Base-by-base conservation (phyloP, 208 protist genomes). In the Vickermania ingenoplastis region DNA sequence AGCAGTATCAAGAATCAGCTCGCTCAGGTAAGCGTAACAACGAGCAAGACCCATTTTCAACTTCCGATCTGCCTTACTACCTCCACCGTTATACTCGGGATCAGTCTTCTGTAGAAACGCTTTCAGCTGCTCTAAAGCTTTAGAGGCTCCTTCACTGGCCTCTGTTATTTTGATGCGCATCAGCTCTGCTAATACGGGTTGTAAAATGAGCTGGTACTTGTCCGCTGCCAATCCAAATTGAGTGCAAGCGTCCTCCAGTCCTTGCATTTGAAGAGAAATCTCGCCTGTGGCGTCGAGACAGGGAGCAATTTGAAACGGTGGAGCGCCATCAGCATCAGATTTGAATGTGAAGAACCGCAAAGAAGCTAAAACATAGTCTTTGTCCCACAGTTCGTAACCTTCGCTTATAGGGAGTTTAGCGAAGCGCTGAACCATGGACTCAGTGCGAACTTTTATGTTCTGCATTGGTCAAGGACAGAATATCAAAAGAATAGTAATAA, bases 281-380 rank as follows among this genome's bases (percentile, higher is more conserved):
- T 92, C 79, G 0, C 72, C 85, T 3, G 88, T 80, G 17, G 86
- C 78, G 59, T 95, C 89, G 51, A 92, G 65, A 68, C 86, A 92
- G 17, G 80, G 75, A 5, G 69, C 89, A 22, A 93, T 63, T 65
- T 92, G 81, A 61, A 95, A 95, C 49, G 89, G 89, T 26, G 82
- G 83, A 3, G 83, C 79, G 7, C 36, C 36, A 45, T 45, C 36
- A n/a, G 74, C 76, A 50, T 95, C 89, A 0, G 77, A 69, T 66
- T 95, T 95, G 67, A 92, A 95, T 41, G 83, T 79, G 63, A 95
- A 93, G 36, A 95, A 68, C 27, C 89, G 82, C 53, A 95, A 76
- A 11, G 89, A 85, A 31, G 83, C 86, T 41, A 95, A 71, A 14
- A 79, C 77, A 75, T 95, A 95, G 55, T 84, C 89, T 56, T 79